Evolutionary conservation across 495 filamentous ascomycete genomes (phyloP), one percentile per base, ranked within the genome.

Genomic region (Xylaria nigripes): DNA sequence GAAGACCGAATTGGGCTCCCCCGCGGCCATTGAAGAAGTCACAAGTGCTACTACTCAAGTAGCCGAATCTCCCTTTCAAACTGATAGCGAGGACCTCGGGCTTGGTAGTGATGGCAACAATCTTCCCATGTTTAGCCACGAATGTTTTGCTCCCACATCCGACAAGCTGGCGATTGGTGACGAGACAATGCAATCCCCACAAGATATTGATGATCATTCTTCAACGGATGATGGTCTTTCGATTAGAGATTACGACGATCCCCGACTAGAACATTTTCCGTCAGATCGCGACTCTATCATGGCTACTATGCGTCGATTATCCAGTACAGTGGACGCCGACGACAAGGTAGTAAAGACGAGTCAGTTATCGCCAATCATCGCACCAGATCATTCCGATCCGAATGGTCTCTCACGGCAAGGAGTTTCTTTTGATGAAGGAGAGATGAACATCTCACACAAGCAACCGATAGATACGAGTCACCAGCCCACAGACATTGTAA

Each of bases 191-290:
- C 5, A 23, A 13, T 40, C 27, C 21, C 23, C 24, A n/a, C 18
- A 21, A 0, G 41, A 50, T n/a, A 25, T 24, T 1, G 0, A 29
- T 1, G 22, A 56, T 2, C 15, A n/a, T 19, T 9, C 24, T 19
- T 27, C 36, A 13, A 15, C 49, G 41, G 32, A 61, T 7, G 23
- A 54, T 27, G 61, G 62, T 21, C 19, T 45, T 1, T 58, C 64
- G 9, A 48, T 66, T 32, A 43, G 68, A 21, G 74, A 80, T 53
- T 54, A 72, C 23, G 70, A 78, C 44, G 73, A 82, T 58, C 78
- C 76, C n/a, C 68, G 66, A 0, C 44, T 81, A 25, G 76, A 78
- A 53, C 62, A 51, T 6, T 80, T 82, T 62, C 79, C 79, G 0
- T 75, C 70, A 2, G 68, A 73, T 51, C 68, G 74, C 6, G 62